Conservation (phyloP, 345 rosid species). For the Salix arbutifolia region DNA sequence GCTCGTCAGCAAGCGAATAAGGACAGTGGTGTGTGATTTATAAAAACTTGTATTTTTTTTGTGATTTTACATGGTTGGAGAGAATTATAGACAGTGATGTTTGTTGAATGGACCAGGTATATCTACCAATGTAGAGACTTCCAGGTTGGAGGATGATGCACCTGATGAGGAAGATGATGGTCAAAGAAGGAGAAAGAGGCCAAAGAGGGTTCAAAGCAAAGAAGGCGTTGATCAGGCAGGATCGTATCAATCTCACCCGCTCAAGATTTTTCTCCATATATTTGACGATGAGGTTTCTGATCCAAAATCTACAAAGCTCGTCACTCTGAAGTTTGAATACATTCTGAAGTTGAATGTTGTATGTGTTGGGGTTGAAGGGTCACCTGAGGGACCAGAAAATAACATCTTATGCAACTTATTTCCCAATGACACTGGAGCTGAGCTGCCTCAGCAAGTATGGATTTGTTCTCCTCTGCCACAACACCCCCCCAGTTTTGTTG, state of each 20-base stretch:
- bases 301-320: conserved; percentile 50
- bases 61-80: not conserved
- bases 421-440: conserved; percentile 74
- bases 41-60: not conserved
- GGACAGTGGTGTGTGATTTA: conserved; percentile 46
- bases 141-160: conserved; percentile 67
- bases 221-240: conserved; percentile 55
- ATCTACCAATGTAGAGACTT: conserved; percentile 47
- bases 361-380: conserved; percentile 63
- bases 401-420: conserved; percentile 68
- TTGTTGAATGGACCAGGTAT: conserved; percentile 40
- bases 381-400: conserved; percentile 48
- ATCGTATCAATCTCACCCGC: conserved; percentile 64
- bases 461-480: not conserved
- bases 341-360: conserved; percentile 74
- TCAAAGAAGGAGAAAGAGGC: conserved; percentile 69
- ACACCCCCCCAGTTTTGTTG: not conserved
- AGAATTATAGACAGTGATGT: not conserved
- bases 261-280: conserved; percentile 59
- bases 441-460: conserved; percentile 86
- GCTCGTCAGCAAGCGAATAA: conserved; percentile 69
- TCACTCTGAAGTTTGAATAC: conserved; percentile 68
- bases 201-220: conserved; percentile 56
- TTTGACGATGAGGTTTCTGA: conserved; percentile 59
- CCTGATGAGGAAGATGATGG: conserved; percentile 83